Conservation (phyloP, 139 green algal genomes). For the Axilococcus clingmanii region DNA sequence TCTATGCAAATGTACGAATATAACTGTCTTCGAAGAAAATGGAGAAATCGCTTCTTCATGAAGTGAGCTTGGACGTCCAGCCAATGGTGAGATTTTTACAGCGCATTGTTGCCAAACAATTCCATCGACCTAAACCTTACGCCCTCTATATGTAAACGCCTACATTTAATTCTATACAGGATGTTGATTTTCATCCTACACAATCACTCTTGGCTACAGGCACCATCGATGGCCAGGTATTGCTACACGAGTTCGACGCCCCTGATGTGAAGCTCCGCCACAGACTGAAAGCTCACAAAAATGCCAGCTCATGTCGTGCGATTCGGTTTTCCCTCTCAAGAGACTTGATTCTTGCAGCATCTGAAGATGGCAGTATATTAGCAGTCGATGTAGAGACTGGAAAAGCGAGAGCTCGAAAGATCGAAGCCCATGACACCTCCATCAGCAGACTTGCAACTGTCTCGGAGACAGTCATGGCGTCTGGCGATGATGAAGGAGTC, state of each 20-base stretch:
- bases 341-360: constrained; percentile 3
- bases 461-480: constrained; percentile 11
- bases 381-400: constrained; percentile 36
- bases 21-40: no score
- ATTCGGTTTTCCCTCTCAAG: constrained; percentile 34
- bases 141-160: background rate
- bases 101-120: no score
- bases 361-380: constrained; percentile 20
- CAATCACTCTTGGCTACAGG: constrained; percentile 34
- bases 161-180: constrained; percentile 11
- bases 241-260: constrained; percentile 24
- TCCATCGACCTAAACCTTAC: background rate
- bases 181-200: constrained; percentile 32
- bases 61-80: no score
- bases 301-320: constrained; percentile 36
- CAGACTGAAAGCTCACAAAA: constrained; percentile 4
- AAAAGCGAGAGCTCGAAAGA: constrained; percentile 17
- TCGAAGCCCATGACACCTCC: constrained; percentile 40
- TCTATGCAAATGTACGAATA: no score
- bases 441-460: constrained; percentile 48
- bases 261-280: constrained; percentile 4
- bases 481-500: constrained; percentile 67
- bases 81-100: no score
- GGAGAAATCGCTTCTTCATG: no score
- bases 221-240: constrained; percentile 39